Conservation (phyloP, 306 rosid genomes). For the Prosopis cineraria region DNA sequence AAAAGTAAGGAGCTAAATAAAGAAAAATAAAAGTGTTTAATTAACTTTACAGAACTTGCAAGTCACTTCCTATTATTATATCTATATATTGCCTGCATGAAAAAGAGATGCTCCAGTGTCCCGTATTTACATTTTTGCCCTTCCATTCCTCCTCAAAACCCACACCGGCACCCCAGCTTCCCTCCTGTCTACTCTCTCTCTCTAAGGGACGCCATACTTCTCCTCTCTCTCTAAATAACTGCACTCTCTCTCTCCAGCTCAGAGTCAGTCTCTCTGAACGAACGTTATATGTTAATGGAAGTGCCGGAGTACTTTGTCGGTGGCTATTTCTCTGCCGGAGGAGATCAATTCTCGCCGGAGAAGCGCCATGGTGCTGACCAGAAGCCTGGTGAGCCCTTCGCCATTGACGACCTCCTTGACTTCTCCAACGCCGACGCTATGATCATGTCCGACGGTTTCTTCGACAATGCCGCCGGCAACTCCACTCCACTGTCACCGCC, state of each 20-base stretch:
- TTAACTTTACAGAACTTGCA: conserved; percentile 73
- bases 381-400: conserved; percentile 64
- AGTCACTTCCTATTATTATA: conserved; percentile 67
- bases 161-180: too few relatives aligned
- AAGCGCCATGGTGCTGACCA: conserved; percentile 48
- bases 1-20: conserved; percentile 20
- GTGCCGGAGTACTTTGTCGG: conserved; percentile 62
- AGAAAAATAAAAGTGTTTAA: conserved; percentile 31
- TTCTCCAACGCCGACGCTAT: conserved; percentile 76
- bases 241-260: neutral
- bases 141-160: conserved; percentile 75
- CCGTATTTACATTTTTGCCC: conserved; percentile 49
- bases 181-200: conserved; percentile 45
- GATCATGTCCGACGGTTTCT: conserved; percentile 62
- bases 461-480: conserved; percentile 66
- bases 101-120: conserved; percentile 49
- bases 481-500: conserved; percentile 66
- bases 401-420: conserved; percentile 84
- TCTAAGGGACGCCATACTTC: conserved; percentile 30
- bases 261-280: neutral
- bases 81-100: conserved; percentile 49
- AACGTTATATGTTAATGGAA: conserved; percentile 54
- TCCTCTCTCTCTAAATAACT: conserved; percentile 12
- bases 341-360: conserved; percentile 48
- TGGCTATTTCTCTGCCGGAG: conserved; percentile 58